Conservation (phyloP, 2,329 filamentous ascomycete species). For the Acrocalymma vagum region DNA sequence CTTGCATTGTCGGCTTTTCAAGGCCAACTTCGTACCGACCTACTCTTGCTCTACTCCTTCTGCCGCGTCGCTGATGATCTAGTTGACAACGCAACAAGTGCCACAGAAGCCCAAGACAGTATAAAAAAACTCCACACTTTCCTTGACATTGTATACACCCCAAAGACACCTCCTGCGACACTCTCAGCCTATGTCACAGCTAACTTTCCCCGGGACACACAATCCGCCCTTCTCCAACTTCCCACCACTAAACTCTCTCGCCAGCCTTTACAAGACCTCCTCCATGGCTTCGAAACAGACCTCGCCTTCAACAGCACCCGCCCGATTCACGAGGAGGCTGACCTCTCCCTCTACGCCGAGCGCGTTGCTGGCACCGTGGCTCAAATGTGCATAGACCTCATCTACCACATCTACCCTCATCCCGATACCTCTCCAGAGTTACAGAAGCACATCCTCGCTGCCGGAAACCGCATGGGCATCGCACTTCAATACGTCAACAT, state of each 20-base stretch:
- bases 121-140: constrained; percentile 66
- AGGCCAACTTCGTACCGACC: constrained; percentile 72
- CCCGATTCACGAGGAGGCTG: constrained; percentile 67
- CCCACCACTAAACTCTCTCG: constrained; percentile 65
- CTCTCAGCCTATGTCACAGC: constrained; percentile 49
- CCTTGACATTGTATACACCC: constrained; percentile 62
- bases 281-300: constrained; percentile 76
- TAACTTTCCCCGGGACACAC: constrained; percentile 62
- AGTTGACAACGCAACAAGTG: constrained; percentile 68
- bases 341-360: constrained; percentile 70
- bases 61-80: constrained; percentile 78
- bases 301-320: constrained; percentile 58
- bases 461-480: constrained; percentile 73
- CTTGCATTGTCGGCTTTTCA: constrained; percentile 75
- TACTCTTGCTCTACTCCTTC: constrained; percentile 76
- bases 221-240: constrained; percentile 66
- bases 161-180: constrained; percentile 15
- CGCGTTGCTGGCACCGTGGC: constrained; percentile 78
- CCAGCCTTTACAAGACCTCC: constrained; percentile 68
- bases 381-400: constrained; percentile 72
- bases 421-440: constrained; percentile 38
- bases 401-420: constrained; percentile 65
- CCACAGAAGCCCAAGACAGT: constrained; percentile 64
- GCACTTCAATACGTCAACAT: constrained; percentile 83
- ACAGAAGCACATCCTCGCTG: constrained; percentile 58